Conservation (phyloP, 1,284 basidiomycete genomes). For the Mycena citricolor region DNA sequence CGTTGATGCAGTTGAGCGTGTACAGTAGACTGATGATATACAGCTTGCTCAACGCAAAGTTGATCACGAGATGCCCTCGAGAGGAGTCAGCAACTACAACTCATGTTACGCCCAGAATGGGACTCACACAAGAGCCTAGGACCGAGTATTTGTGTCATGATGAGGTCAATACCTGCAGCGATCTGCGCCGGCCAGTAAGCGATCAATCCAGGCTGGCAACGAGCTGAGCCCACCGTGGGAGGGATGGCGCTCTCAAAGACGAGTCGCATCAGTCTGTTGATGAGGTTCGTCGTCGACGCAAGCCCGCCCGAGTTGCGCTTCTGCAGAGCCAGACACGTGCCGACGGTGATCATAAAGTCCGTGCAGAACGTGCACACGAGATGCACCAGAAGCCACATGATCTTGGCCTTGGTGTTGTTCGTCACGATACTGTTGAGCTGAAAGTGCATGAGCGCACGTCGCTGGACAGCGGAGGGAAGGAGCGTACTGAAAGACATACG, state of each 20-base stretch:
- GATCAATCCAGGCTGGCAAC: too few species aligned
- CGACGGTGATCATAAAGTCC: conserved; percentile 12
- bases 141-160: conserved; percentile 14
- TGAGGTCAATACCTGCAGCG: conserved; percentile 9
- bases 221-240: conserved; percentile 7
- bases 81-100: not conserved
- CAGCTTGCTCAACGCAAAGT: conserved; percentile 12
- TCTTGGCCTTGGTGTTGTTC: conserved; percentile 2
- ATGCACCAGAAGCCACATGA: conserved; percentile 14
- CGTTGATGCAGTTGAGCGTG: conserved; percentile 17
- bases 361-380: conserved; percentile 10
- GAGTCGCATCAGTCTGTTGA: conserved; percentile 13
- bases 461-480: not conserved
- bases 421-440: conserved; percentile 7
- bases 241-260: conserved; percentile 14
- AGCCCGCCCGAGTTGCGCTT: conserved; percentile 2
- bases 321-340: conserved; percentile 3
- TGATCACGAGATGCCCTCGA: conserved; percentile 13
- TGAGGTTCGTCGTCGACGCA: conserved; percentile 1
- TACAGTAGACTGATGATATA: conserved; percentile 15
- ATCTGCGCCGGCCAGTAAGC: not conserved
- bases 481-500: conserved; percentile 5
- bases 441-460: not conserved
- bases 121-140: too few species aligned
- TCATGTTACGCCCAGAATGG: not conserved